phyloP scores from a whole-genome alignment of 192 early-diverging fungal species.

The Podila verticillata region DNA sequence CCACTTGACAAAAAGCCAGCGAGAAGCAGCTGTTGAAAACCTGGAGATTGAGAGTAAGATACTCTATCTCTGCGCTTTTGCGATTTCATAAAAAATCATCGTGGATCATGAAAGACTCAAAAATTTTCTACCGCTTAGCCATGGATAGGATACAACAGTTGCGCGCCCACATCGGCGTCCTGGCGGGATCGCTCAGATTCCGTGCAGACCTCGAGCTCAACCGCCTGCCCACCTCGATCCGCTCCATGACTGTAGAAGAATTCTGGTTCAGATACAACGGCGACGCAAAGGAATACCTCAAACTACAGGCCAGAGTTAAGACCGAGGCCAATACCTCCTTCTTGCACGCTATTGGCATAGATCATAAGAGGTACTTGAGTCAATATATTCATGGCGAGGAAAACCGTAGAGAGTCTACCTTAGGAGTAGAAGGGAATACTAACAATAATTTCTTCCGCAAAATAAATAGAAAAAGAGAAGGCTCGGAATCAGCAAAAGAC shows the following conservation, averaged over 20 bases:
- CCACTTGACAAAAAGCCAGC: slow-evolving; percentile 22
- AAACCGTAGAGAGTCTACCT: too few relatives aligned
- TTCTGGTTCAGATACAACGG: slow-evolving; percentile 45
- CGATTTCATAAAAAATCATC: not conserved
- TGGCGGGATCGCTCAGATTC: slow-evolving; percentile 38
- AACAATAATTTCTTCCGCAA: not conserved
- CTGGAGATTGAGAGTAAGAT: slow-evolving; percentile 46
- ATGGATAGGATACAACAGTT: slow-evolving; percentile 43
- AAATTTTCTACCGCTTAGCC: slow-evolving; percentile 4
- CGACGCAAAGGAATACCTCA: slow-evolving; percentile 38
- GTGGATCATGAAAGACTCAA: not conserved
- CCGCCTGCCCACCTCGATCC: slow-evolving; percentile 27
- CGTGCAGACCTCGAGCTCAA: slow-evolving; percentile 36
- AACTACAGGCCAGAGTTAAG: slow-evolving; percentile 17
- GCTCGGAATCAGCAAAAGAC: not conserved
- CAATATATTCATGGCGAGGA: not conserved
- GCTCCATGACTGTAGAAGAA: slow-evolving; percentile 44
- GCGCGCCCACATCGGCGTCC: slow-evolving; percentile 29
- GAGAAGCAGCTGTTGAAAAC: slow-evolving; percentile 36
- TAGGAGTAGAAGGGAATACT: too few relatives aligned
- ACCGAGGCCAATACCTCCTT: slow-evolving; percentile 21
- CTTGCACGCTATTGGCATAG: slow-evolving; percentile 19
- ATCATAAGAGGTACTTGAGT: slow-evolving; percentile 11
- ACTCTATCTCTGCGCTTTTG: not conserved
- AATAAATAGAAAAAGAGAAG: not conserved